phyloP scores from a whole-genome alignment of 1,139 yeast species.

The Hansenula sp. region DNA sequence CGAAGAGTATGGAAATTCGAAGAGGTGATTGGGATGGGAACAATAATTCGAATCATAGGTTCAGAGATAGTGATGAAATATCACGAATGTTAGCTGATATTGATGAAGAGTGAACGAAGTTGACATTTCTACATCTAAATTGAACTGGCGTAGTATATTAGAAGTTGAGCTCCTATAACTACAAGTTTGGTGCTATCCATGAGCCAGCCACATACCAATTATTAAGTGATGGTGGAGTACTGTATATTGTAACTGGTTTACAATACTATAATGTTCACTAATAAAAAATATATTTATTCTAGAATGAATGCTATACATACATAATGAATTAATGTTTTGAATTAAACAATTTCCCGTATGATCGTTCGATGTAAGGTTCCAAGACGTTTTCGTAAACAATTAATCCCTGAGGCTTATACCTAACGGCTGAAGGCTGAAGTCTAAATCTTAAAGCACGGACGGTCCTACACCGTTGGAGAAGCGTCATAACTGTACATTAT shows the following conservation, averaged over 20 bases:
- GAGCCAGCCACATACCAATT: no score
- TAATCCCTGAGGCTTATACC: not conserved
- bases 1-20: slow-evolving; percentile 10
- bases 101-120: slow-evolving; percentile 9
- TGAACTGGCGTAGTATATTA: no score
- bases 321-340: no score
- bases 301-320: no score
- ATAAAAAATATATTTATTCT: no score
- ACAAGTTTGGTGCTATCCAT: no score
- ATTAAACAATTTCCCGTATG: not conserved
- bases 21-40: slow-evolving; percentile 5
- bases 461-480: not conserved
- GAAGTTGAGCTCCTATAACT: no score
- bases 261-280: no score
- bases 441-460: not conserved
- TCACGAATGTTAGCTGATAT: slow-evolving; percentile 13
- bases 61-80: slow-evolving; percentile 6
- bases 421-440: not conserved
- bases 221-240: no score
- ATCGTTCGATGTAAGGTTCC: not conserved
- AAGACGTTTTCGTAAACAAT: not conserved
- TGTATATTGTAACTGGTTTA: no score
- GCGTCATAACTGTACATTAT: not conserved
- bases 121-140: not conserved
- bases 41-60: slow-evolving; percentile 2